These are phyloP conservation scores for Lentinus polychrous DNA, from an alignment of 1,284 basidiomycete genomes.

Conservation along the genomic window DNA sequence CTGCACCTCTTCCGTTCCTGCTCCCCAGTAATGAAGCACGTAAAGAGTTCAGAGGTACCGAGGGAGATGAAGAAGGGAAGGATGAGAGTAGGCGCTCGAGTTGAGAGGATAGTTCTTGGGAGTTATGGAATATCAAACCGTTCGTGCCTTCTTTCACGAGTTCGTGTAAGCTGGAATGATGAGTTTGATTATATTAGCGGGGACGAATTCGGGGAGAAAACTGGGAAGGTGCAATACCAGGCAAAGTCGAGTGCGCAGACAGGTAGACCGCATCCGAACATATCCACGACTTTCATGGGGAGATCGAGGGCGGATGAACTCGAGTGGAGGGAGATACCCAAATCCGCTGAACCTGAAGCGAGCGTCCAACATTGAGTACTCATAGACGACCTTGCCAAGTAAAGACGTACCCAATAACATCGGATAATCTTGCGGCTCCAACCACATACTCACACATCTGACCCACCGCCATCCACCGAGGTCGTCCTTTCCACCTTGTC, in stretches of 20 bases:
- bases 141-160: constrained; percentile 82
- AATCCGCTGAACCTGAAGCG: constrained; percentile 74
- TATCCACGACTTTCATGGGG: constrained; percentile 99
- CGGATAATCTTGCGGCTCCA: constrained; percentile 86
- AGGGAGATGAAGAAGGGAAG: constrained; percentile 31
- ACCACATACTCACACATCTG: constrained; percentile 80
- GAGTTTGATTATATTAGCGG: constrained; percentile 2
- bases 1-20: constrained; percentile 17
- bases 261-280: constrained; percentile 95
- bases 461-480: constrained; percentile 65
- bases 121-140: constrained; percentile 72
- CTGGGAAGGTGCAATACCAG: constrained; percentile 48
- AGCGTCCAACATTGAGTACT: background rate
- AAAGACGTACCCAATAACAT: constrained; percentile 55
- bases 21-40: constrained; percentile 29
- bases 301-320: constrained; percentile 89
- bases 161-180: constrained; percentile 63
- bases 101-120: constrained; percentile 64
- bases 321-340: constrained; percentile 88
- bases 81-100: constrained; percentile 30
- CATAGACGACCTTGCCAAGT: background rate
- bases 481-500: too few species aligned
- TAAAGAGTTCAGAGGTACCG: constrained; percentile 39
- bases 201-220: background rate
- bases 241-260: constrained; percentile 87